These are phyloP conservation scores for Avena insularis DNA, from an alignment of 176 grass and related monocot genomes.

Conservation along the genomic window DNA sequence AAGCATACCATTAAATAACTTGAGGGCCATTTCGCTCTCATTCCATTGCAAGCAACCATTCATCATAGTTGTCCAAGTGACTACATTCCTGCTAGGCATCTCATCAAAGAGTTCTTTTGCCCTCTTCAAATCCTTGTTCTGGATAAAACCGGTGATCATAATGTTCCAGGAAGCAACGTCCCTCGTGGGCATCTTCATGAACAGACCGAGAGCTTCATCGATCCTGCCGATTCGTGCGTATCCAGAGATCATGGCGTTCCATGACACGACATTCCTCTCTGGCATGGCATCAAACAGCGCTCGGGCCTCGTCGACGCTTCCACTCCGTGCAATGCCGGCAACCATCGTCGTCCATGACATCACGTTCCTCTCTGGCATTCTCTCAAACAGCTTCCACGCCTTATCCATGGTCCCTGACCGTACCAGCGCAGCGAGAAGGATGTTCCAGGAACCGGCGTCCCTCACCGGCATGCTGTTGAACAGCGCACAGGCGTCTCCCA, in stretches of 20 bases:
- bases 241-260: slow-evolving; percentile 67
- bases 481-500: slow-evolving; percentile 28
- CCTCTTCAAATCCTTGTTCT: slow-evolving; percentile 55
- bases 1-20: slow-evolving; percentile 64
- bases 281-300: slow-evolving; percentile 54
- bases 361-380: slow-evolving; percentile 52
- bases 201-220: slow-evolving; percentile 48
- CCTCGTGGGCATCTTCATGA: slow-evolving; percentile 46
- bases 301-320: slow-evolving; percentile 50
- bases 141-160: slow-evolving; percentile 62
- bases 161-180: slow-evolving; percentile 59
- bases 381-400: slow-evolving; percentile 43
- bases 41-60: slow-evolving; percentile 63
- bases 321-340: slow-evolving; percentile 43
- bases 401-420: slow-evolving; percentile 45
- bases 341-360: slow-evolving; percentile 66
- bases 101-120: slow-evolving; percentile 51
- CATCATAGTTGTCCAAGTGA: slow-evolving; percentile 83
- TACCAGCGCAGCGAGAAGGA: slow-evolving; percentile 43
- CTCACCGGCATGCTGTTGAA: slow-evolving; percentile 56
- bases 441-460: slow-evolving; percentile 60
- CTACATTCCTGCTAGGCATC: slow-evolving; percentile 59
- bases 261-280: slow-evolving; percentile 53
- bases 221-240: slow-evolving; percentile 50
- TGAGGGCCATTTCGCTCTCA: slow-evolving; percentile 61